Conservation (phyloP, 1,284 basidiomycete species). For the Rugiboletus extremiorientalis region DNA sequence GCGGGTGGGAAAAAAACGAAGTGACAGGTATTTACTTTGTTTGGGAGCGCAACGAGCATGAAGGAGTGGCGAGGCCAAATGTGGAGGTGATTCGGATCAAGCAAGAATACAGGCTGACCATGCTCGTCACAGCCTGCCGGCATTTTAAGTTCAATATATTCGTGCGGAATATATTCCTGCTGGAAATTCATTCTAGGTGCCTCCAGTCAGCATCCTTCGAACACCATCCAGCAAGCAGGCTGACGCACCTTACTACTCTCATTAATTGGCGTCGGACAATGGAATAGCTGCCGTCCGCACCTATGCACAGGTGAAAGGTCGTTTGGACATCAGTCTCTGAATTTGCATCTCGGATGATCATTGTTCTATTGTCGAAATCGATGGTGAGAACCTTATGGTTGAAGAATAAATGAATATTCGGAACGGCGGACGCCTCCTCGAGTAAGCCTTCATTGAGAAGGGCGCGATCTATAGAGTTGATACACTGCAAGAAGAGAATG, state of each 20-base stretch:
- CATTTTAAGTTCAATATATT: constrained; percentile 96
- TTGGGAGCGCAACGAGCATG: constrained; percentile 98
- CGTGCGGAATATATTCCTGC: constrained; percentile 93
- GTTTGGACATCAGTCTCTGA: constrained; percentile 46
- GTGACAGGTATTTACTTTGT: constrained; percentile 64
- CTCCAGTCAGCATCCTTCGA: constrained; percentile 16
- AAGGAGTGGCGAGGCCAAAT: constrained; percentile 99
- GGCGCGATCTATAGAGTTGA: constrained; percentile 91
- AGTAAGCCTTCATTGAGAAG: constrained; percentile 88
- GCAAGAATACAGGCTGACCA: constrained; percentile 68
- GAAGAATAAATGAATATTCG: constrained; percentile 74
- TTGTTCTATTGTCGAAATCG: constrained; percentile 69
- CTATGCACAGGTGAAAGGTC: constrained; percentile 82
- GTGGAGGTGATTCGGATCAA: constrained; percentile 95
- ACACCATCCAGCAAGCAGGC: constrained; percentile 7
- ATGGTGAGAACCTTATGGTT: constrained; percentile 74
- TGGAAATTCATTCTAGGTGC: constrained; percentile 83
- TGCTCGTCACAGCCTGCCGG: constrained; percentile 68
- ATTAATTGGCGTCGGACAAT: constrained; percentile 86
- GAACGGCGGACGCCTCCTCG: constrained; percentile 60
- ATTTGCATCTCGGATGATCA: constrained; percentile 48
- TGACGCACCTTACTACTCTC: constrained; percentile 77
- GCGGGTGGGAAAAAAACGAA: constrained; percentile 27
- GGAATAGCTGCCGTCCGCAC: constrained; percentile 89
- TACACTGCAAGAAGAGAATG: constrained; percentile 55